phyloP scores from a whole-genome alignment of 345 rosid species.

The Eucalyptus tenuipes region DNA sequence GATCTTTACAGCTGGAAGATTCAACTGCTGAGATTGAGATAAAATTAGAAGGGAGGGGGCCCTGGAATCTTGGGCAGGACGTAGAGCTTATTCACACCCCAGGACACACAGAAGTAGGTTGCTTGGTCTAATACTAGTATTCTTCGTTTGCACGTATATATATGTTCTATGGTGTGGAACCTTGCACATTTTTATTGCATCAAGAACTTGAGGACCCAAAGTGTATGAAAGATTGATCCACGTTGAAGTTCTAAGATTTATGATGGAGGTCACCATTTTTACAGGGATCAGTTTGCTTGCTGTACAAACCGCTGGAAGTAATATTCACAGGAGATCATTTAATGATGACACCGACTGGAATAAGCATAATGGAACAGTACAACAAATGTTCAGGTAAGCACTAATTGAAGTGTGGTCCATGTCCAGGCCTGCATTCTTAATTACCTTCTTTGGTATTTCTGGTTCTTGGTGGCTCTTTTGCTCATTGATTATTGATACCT shows the following conservation, averaged over 20 bases:
- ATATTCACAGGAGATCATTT: slow-evolving; percentile 30
- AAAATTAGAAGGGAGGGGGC: slow-evolving; percentile 54
- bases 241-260: background rate
- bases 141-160: background rate
- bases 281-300: slow-evolving; percentile 29
- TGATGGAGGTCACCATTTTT: background rate
- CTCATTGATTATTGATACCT: background rate
- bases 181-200: background rate
- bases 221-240: background rate
- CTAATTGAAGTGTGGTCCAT: background rate
- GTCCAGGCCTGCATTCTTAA: background rate
- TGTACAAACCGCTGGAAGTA: slow-evolving; percentile 9
- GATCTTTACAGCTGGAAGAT: slow-evolving; percentile 18
- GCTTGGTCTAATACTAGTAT: background rate
- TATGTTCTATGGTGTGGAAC: background rate
- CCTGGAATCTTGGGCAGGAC: slow-evolving; percentile 39
- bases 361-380: slow-evolving; percentile 15
- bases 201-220: background rate
- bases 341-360: slow-evolving; percentile 5
- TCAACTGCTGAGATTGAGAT: slow-evolving; percentile 40
- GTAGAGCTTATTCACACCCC: slow-evolving; percentile 46
- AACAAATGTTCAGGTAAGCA: slow-evolving; percentile 10
- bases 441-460: background rate
- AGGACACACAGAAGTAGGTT: slow-evolving; percentile 43
- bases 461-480: background rate